Conservation (phyloP, 2,329 filamentous ascomycete species). For the Aspergillus sojae region DNA sequence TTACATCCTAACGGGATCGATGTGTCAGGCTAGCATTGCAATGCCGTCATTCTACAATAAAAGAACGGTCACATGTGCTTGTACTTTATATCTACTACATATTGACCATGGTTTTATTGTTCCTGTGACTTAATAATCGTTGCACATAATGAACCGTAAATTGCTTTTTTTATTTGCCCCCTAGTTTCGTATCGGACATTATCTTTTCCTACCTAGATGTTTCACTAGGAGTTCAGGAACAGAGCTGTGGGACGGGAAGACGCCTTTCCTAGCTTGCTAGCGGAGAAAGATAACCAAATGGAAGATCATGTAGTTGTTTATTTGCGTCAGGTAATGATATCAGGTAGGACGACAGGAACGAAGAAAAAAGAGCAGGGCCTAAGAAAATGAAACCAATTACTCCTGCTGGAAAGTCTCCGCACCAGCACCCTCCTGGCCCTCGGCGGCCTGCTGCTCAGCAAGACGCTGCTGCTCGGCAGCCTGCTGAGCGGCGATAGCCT, state of each 20-base stretch:
- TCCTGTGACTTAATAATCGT: not conserved
- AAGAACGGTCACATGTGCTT: not conserved
- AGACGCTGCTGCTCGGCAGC: constrained; percentile 58
- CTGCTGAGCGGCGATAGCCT: constrained; percentile 69
- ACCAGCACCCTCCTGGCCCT: constrained; percentile 48
- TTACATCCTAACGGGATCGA: not conserved
- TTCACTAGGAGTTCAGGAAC: constrained; percentile 15
- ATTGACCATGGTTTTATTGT: not conserved
- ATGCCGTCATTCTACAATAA: not conserved
- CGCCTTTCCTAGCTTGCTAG: not conserved
- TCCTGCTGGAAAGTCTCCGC: constrained; percentile 51
- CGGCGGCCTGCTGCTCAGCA: constrained; percentile 59
- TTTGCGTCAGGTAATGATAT: constrained; percentile 41
- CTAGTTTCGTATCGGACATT: constrained; percentile 14
- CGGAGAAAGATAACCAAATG: constrained; percentile 5
- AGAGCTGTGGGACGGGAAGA: constrained; percentile 3
- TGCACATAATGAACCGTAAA: constrained; percentile 3
- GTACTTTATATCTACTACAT: constrained; percentile 1
- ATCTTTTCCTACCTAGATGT: constrained; percentile 16
- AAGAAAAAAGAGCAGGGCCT: constrained; percentile 31
- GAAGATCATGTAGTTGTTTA: constrained; percentile 38
- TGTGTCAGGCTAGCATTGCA: not conserved
- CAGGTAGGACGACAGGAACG: constrained; percentile 34
- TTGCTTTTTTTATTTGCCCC: constrained; percentile 11
- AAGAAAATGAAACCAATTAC: constrained; percentile 39